phyloP scores from a whole-genome alignment of 257 asterid species.

The Agastache rugosa region DNA sequence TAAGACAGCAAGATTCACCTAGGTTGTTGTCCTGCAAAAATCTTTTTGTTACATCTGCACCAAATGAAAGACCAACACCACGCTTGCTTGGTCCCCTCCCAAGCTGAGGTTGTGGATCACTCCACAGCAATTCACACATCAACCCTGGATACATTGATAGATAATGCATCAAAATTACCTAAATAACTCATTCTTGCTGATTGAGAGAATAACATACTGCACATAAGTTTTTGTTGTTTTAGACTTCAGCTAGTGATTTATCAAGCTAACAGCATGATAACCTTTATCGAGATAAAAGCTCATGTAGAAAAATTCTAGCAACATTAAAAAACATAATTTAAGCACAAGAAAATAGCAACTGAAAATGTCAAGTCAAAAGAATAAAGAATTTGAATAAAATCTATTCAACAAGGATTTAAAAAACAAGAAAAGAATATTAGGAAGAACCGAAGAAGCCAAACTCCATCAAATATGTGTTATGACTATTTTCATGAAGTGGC shows the following conservation, averaged over 20 bases:
- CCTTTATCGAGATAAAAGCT: constrained; percentile 13
- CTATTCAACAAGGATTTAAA: not conserved
- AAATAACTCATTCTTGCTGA: constrained; percentile 6
- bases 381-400: not conserved
- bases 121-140: constrained; percentile 99
- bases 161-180: constrained; percentile 33
- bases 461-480: not conserved
- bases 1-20: constrained; percentile 48
- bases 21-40: constrained; percentile 91
- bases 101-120: constrained; percentile 99
- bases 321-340: not conserved
- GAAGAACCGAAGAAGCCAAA: not conserved
- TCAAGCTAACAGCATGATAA: not conserved
- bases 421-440: not conserved
- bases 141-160: constrained; percentile 60
- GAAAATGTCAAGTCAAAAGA: constrained; percentile 13
- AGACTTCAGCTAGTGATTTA: constrained; percentile 9
- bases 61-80: constrained; percentile 97
- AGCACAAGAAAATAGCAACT: not conserved
- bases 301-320: not conserved
- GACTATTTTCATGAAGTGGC: not conserved
- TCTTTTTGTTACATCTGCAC: constrained; percentile 85
- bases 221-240: constrained; percentile 6
- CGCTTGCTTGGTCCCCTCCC: constrained; percentile 99
- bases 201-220: not conserved